Evolutionary conservation across 2,329 filamentous ascomycete genomes (phyloP), one percentile per base, ranked within the genome.

Genomic region (Pseudonectria buxi): DNA sequence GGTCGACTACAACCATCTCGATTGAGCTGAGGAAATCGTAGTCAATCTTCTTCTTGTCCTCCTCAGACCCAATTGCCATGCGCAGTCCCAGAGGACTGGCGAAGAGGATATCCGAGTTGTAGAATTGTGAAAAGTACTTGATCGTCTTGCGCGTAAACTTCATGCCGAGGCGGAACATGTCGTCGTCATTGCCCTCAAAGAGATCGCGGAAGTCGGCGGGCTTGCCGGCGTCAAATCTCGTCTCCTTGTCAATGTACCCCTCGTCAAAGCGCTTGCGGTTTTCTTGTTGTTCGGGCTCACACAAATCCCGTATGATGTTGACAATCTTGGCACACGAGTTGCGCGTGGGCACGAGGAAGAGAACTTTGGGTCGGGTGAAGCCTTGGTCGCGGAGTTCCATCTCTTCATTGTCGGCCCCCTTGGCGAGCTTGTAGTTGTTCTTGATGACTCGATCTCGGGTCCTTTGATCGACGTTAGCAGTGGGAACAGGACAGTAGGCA

Each of bases 61-160:
- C 77, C 53, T 86, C 83, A 31, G 86, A 83, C 28, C 90, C 88
- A 50, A 98, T 89, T 28, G 88, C 86, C 65, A 92, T 88, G 35
- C 88, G 83, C 12, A 98, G 71, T 10, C 92, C 92, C 3, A 98
- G 70, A 0, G 92, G 87, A 47, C 87, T 94, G 14, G 87, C 88
- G 35, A 98, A 72, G 36, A 98, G 86, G 46, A 98, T 88, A 57
- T 98, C 92, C 9, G 89, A 95, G 58, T 83, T 90, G 68, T 96
- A 96, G 59, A 98, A 98, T 43, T 88, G 84, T 0, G 90, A 76
- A 65, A 94, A 98, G 58, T 85, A 92, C 59, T 95, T 96, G 56
- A 96, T 72, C 0, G 88, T 94, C 63, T 95, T 96, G 42, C 92
- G 78, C 0, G 92, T 96, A 58, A 98, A 94, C 62, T 96, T 98